Evolutionary conservation across 2,329 filamentous ascomycete species (phyloP).

Genomic region (Trichothecium roseum): DNA sequence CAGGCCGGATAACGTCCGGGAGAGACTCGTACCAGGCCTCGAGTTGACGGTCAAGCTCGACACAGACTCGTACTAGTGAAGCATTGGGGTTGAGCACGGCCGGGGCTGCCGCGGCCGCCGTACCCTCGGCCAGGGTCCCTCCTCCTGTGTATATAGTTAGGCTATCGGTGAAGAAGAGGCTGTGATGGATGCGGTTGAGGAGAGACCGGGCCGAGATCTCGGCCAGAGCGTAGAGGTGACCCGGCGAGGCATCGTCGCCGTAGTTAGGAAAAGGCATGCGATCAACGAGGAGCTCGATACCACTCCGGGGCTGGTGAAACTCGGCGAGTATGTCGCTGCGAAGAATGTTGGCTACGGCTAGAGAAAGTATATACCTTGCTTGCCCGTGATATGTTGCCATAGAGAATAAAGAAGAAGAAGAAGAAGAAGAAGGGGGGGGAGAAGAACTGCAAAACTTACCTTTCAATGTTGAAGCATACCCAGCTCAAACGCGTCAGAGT

Average conservation of each 20-base stretch:
- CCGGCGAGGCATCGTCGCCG: conserved; percentile 7
- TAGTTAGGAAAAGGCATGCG: conserved; percentile 13
- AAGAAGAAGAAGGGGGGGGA: not conserved
- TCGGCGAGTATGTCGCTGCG: conserved; percentile 14
- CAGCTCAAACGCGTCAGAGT: conserved; percentile 13
- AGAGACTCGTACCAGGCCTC: conserved; percentile 14
- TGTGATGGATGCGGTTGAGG: conserved; percentile 14
- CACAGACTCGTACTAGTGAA: conserved; percentile 10
- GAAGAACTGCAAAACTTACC: too few species aligned
- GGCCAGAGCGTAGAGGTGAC: conserved; percentile 10
- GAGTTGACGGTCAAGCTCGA: conserved; percentile 12
- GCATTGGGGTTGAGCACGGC: conserved; percentile 4
- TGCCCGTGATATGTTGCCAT: not conserved
- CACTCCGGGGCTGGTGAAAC: conserved; percentile 14
- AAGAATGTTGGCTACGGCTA: not conserved
- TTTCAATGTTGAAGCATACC: conserved; percentile 14
- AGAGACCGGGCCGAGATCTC: conserved; percentile 12
- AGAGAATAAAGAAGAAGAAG: too few species aligned
- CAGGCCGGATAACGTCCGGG: conserved; percentile 12
- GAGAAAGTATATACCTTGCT: not conserved
- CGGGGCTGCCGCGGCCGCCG: too few species aligned
- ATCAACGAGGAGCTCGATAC: conserved; percentile 14
- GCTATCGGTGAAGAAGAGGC: conserved; percentile 11
- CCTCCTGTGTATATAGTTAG: conserved; percentile 8
- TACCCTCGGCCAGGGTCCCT: not conserved